Conservation (phyloP, 805 yeast genomes). For the Scheffersomyces spartinae region DNA sequence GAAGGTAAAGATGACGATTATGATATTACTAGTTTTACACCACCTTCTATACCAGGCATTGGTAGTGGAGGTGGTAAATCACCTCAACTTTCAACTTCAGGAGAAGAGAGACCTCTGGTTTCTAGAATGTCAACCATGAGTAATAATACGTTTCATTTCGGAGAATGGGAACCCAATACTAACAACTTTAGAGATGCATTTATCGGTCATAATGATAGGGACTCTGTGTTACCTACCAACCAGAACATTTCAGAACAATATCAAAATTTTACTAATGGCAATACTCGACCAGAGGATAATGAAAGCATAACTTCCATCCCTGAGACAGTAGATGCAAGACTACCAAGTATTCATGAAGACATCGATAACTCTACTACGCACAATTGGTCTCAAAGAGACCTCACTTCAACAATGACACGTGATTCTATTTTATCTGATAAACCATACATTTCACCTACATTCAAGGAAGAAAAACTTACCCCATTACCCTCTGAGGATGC, state of each 20-base stretch:
- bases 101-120: too few species aligned
- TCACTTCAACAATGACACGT: constrained; percentile 4
- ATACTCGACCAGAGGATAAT: constrained; percentile 2
- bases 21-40: too few species aligned
- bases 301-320: constrained; percentile 22
- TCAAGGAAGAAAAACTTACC: constrained; percentile 16
- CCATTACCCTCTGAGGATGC: too few species aligned
- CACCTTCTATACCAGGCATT: too few species aligned
- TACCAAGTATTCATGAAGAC: constrained; percentile 23
- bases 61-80: too few species aligned
- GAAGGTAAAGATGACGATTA: too few species aligned
- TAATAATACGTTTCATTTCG: constrained; percentile 31
- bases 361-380: constrained; percentile 11
- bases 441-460: constrained; percentile 8
- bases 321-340: constrained; percentile 26
- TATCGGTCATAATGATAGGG: constrained; percentile 32
- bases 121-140: too few species aligned
- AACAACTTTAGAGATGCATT: constrained; percentile 36
- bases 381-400: background rate
- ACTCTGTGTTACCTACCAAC: constrained; percentile 15
- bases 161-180: constrained; percentile 52
- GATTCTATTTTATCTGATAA: constrained; percentile 17
- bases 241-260: constrained; percentile 8
- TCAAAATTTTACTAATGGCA: constrained; percentile 3
- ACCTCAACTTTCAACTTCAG: too few species aligned